These are phyloP conservation scores for Verticillium alfalfae DNA, from an alignment of 2,329 filamentous ascomycete genomes.

Conservation along the genomic window DNA sequence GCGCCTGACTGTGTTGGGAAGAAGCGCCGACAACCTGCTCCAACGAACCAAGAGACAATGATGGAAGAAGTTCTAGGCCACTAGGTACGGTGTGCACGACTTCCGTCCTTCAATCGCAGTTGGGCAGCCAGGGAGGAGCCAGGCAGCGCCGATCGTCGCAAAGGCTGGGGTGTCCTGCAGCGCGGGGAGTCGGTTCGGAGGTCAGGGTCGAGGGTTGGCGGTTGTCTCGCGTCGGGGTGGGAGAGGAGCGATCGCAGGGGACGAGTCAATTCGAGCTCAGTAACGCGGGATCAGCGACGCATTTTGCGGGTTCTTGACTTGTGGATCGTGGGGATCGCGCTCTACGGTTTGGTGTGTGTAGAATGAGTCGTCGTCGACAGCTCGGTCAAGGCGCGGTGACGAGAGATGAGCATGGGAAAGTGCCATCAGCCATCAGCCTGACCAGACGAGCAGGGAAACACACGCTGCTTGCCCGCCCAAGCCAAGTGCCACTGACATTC, in stretches of 20 bases:
- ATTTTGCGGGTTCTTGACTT: not conserved
- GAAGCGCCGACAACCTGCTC: not conserved
- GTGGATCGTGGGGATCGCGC: not conserved
- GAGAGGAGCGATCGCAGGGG: not conserved
- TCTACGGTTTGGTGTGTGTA: not conserved
- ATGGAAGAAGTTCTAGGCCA: not conserved
- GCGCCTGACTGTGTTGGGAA: not conserved
- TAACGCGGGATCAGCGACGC: not conserved
- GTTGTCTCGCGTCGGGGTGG: not conserved
- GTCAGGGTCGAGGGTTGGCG: not conserved
- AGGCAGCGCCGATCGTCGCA: not conserved
- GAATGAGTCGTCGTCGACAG: not conserved
- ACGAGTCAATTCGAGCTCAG: not conserved
- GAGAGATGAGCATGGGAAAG: not conserved
- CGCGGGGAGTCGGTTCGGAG: not conserved
- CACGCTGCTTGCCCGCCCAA: not conserved
- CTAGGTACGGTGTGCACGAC: not conserved
- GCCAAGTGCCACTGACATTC: not conserved
- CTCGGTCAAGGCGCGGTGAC: not conserved
- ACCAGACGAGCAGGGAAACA: not conserved
- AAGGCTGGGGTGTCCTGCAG: not conserved
- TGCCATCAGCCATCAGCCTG: not conserved
- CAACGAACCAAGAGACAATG: not conserved
- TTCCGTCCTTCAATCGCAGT: not conserved
- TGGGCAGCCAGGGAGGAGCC: not conserved